Evolutionary conservation across 495 filamentous ascomycete genomes (phyloP).

Genomic region (Penicillium coffeae): DNA sequence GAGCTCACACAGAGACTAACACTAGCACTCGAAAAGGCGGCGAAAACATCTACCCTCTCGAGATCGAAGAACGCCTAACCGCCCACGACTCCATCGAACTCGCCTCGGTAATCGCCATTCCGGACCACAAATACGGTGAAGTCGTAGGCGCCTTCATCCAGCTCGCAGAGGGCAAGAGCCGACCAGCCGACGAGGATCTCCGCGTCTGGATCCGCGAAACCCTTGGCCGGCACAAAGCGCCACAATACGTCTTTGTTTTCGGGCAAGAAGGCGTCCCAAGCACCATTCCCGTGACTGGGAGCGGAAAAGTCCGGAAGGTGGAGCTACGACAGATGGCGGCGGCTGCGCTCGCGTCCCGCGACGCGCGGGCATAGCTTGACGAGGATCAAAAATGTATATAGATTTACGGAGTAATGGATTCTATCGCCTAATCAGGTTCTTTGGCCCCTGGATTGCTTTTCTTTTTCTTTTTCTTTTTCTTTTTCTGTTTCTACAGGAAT

Average conservation of each 20-base stretch:
- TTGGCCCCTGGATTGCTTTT: too few relatives aligned
- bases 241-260: conserved; percentile 61
- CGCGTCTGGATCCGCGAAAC: conserved; percentile 56
- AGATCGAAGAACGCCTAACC: conserved; percentile 65
- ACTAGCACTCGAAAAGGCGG: conserved; percentile 41
- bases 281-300: conserved; percentile 61
- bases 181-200: conserved; percentile 47
- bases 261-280: conserved; percentile 55
- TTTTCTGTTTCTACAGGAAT: too few relatives aligned
- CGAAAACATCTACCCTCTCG: conserved; percentile 77
- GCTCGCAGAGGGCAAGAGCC: conserved; percentile 19
- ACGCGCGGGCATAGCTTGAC: neutral
- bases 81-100: conserved; percentile 51
- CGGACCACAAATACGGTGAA: conserved; percentile 62
- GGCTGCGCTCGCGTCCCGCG: conserved; percentile 35
- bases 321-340: conserved; percentile 58
- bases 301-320: conserved; percentile 68
- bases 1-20: too few relatives aligned
- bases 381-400: neutral
- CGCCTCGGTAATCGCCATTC: conserved; percentile 61
- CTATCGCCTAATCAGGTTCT: too few relatives aligned
- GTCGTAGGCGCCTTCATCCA: conserved; percentile 61
- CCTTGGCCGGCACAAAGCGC: conserved; percentile 65
- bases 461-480: too few relatives aligned
- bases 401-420: too few relatives aligned